phyloP scores from a whole-genome alignment of 768 basidiomycete species.

The Rossbeevera mucosa region DNA sequence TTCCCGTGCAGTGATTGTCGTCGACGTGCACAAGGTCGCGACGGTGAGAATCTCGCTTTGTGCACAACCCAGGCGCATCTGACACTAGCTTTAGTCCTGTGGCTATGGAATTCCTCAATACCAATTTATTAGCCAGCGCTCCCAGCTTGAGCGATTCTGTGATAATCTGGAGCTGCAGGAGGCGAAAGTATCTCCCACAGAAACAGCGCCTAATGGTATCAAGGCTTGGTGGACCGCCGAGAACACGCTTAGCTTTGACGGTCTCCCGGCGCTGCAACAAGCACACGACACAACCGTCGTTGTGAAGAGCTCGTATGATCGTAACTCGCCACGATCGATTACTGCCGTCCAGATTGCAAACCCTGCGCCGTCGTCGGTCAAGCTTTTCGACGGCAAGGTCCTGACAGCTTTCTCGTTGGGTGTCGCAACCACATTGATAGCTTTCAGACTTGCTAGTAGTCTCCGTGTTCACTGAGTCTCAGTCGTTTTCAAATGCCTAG shows the following conservation, averaged over 20 bases:
- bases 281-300: slow-evolving; percentile 23
- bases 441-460: slow-evolving; percentile 7
- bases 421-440: slow-evolving; percentile 15
- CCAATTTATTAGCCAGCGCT: slow-evolving; percentile 52
- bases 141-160: slow-evolving; percentile 44
- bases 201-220: slow-evolving; percentile 40
- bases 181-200: slow-evolving; percentile 15
- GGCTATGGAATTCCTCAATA: slow-evolving; percentile 63
- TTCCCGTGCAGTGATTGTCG: slow-evolving; percentile 55
- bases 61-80: not conserved
- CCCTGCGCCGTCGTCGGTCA: not conserved
- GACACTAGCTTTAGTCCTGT: slow-evolving; percentile 47
- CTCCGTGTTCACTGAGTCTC: slow-evolving; percentile 8
- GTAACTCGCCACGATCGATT: slow-evolving; percentile 9
- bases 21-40: slow-evolving; percentile 59
- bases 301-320: slow-evolving; percentile 22
- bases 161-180: slow-evolving; percentile 43
- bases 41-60: slow-evolving; percentile 29
- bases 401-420: slow-evolving; percentile 31
- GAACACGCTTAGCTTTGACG: slow-evolving; percentile 53
- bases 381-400: slow-evolving; percentile 6
- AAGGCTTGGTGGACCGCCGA: slow-evolving; percentile 50
- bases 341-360: not conserved
- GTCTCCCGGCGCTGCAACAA: slow-evolving; percentile 44
- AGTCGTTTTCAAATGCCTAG: not conserved